phyloP scores from a whole-genome alignment of 2,329 filamentous ascomycete species.

The Fusarium acutatum region DNA sequence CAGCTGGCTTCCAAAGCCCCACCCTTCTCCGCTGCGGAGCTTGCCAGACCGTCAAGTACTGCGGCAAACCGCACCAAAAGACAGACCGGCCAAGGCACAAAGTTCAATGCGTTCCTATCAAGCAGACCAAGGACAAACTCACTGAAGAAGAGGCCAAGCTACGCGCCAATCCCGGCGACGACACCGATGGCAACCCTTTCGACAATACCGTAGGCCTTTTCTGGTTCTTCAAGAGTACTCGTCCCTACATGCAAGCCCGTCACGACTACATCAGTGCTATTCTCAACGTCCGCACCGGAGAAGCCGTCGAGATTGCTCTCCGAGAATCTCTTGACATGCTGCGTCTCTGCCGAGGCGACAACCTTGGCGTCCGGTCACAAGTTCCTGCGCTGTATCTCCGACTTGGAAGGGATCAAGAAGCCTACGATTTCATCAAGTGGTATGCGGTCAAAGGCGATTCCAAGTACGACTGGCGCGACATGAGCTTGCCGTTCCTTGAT shows the following conservation, averaged over 20 bases:
- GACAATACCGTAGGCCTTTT: neutral
- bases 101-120: neutral
- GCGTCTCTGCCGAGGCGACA: conserved; percentile 3
- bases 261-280: neutral
- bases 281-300: conserved; percentile 2
- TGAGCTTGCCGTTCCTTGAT: neutral
- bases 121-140: neutral
- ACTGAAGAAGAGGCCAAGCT: neutral
- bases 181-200: neutral
- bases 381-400: conserved; percentile 6
- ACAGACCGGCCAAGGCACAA: conserved; percentile 6
- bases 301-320: neutral
- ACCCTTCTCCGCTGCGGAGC: conserved; percentile 9
- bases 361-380: neutral
- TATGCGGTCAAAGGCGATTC: neutral
- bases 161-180: neutral
- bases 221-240: neutral
- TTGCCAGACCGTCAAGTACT: conserved; percentile 4
- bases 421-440: conserved; percentile 22
- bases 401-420: conserved; percentile 6
- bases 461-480: neutral
- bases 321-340: neutral
- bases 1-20: neutral
- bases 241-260: conserved; percentile 8
- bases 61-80: conserved; percentile 4